Evolutionary conservation across 257 asterid genomes (phyloP).

Genomic region (Dorcoceras hygrometricum): DNA sequence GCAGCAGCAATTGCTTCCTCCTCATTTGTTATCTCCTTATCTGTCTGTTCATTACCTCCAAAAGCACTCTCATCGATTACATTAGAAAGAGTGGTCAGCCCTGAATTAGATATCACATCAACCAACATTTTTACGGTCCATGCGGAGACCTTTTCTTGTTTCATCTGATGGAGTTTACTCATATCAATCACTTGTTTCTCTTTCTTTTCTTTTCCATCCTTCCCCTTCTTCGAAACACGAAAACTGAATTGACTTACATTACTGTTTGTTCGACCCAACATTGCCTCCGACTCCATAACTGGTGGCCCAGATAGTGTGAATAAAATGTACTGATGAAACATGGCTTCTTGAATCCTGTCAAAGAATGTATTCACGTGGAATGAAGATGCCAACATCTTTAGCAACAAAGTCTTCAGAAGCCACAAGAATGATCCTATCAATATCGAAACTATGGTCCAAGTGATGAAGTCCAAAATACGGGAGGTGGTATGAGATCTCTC

Average conservation of each 20-base stretch:
- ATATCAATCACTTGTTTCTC: conserved; percentile 51
- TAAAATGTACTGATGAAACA: conserved; percentile 68
- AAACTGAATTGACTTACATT: conserved; percentile 48
- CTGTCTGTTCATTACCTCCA: conserved; percentile 46
- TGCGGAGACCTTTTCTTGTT: conserved; percentile 78
- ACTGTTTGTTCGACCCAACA: conserved; percentile 55
- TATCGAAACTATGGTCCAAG: conserved; percentile 64
- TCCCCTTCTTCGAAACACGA: conserved; percentile 45
- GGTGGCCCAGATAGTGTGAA: conserved; percentile 67
- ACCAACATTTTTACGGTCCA: conserved; percentile 91
- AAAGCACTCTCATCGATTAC: conserved; percentile 47
- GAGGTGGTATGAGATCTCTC: conserved; percentile 30
- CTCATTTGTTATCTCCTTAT: conserved; percentile 69
- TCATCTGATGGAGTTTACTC: conserved; percentile 68
- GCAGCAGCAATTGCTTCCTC: conserved; percentile 92
- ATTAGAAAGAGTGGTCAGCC: conserved; percentile 64
- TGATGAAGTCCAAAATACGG: conserved; percentile 49
- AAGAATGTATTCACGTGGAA: conserved; percentile 80
- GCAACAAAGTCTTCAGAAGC: conserved; percentile 67
- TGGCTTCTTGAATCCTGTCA: conserved; percentile 76
- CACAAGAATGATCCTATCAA: conserved; percentile 71
- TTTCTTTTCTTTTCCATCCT: conserved; percentile 60
- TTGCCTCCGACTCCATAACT: conserved; percentile 53
- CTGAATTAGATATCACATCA: conserved; percentile 67
- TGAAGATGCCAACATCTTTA: conserved; percentile 75